Conservation (phyloP, 1,284 basidiomycete species). For the Amylostereum areolatum region DNA sequence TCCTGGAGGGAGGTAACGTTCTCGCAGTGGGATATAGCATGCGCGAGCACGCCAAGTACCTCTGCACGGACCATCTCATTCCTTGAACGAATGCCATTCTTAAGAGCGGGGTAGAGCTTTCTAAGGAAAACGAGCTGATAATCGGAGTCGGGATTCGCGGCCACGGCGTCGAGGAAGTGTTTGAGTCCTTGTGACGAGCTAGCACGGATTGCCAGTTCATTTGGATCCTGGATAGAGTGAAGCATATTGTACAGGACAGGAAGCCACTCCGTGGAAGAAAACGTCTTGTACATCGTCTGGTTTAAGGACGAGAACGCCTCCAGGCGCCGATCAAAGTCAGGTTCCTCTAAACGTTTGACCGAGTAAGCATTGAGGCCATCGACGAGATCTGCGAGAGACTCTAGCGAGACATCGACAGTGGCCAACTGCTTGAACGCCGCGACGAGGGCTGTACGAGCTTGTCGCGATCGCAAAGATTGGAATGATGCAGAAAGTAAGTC, state of each 20-base stretch:
- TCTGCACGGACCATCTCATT: constrained; percentile 89
- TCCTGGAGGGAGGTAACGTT: constrained; percentile 65
- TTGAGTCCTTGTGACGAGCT: constrained; percentile 78
- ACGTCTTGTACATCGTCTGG: constrained; percentile 44
- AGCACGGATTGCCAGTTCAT: constrained; percentile 84
- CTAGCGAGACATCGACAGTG: constrained; percentile 41
- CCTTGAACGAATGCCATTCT: constrained; percentile 75
- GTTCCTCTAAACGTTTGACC: constrained; percentile 78
- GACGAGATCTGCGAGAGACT: constrained; percentile 48
- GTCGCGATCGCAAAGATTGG: constrained; percentile 66
- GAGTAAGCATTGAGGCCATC: constrained; percentile 86
- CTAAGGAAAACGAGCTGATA: constrained; percentile 56
- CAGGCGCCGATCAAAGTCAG: constrained; percentile 88
- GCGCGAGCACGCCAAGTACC: constrained; percentile 75
- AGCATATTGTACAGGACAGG: constrained; percentile 84
- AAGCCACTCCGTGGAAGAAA: constrained; percentile 69
- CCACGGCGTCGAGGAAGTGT: constrained; percentile 68
- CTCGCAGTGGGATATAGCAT: constrained; percentile 66
- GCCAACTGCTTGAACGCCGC: constrained; percentile 61
- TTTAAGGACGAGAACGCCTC: constrained; percentile 76
- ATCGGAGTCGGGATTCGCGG: constrained; percentile 30
- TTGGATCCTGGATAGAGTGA: constrained; percentile 84
- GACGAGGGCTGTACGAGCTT: constrained; percentile 64
- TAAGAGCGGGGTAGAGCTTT: constrained; percentile 78
- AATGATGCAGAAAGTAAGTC: constrained; percentile 71